Conservation (phyloP, 1,284 basidiomycete species). For the Anthracocystis setariae region DNA sequence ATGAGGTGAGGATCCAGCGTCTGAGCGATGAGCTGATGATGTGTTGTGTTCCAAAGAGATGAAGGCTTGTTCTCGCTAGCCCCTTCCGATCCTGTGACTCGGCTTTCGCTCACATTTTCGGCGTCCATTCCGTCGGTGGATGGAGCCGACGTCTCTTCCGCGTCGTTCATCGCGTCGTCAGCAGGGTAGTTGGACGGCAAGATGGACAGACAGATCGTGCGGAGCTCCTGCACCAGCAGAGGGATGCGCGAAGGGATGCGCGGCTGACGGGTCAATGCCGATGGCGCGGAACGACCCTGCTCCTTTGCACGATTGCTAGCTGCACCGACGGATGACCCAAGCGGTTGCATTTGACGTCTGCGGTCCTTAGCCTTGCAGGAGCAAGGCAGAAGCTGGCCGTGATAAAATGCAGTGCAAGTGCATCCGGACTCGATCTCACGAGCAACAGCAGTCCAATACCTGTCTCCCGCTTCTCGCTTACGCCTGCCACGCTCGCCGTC, state of each 20-base stretch:
- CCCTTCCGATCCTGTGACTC: background rate
- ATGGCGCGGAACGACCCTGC: background rate
- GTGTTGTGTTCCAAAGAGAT: slow-evolving; percentile 27
- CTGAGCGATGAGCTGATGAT: slow-evolving; percentile 68
- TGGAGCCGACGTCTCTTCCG: slow-evolving; percentile 4
- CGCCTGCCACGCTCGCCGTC: slow-evolving; percentile 72
- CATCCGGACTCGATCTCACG: slow-evolving; percentile 83
- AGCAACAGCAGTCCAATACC: slow-evolving; percentile 84
- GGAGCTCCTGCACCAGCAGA: slow-evolving; percentile 79
- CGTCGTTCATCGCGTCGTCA: slow-evolving; percentile 73
- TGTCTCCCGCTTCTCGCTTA: slow-evolving; percentile 79
- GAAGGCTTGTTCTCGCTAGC: slow-evolving; percentile 1
- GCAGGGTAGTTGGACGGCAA: slow-evolving; percentile 71
- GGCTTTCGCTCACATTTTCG: background rate
- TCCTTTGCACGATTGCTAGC: background rate
- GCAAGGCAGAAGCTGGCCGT: slow-evolving; percentile 51
- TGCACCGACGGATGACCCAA: background rate
- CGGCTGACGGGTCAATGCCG: slow-evolving; percentile 2
- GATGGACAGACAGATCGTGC: slow-evolving; percentile 83
- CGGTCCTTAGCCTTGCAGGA: slow-evolving; percentile 62
- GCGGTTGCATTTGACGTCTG: slow-evolving; percentile 4
- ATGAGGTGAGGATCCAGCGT: slow-evolving; percentile 74
- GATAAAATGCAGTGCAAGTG: slow-evolving; percentile 80
- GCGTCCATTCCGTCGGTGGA: slow-evolving; percentile 6
- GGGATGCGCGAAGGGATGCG: slow-evolving; percentile 77